Evolutionary conservation across 768 basidiomycete genomes (phyloP).

Genomic region (Phylloporus arenicola): DNA sequence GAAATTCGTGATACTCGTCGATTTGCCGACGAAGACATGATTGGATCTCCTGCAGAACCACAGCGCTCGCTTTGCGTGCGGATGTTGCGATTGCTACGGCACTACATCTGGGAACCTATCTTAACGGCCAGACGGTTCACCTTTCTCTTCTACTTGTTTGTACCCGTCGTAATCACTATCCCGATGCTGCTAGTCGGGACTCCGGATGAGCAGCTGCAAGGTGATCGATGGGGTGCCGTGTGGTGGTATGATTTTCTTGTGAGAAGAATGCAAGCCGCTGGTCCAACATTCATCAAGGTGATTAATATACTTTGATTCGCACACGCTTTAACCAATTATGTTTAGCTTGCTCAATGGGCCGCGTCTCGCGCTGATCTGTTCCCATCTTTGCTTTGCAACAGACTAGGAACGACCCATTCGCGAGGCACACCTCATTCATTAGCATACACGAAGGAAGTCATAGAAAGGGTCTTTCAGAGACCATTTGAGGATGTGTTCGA

Average conservation of each 20-base stretch:
- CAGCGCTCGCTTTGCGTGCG: conserved; percentile 42
- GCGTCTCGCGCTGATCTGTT: conserved; percentile 93
- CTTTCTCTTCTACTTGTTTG: conserved; percentile 75
- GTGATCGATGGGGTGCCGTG: conserved; percentile 87
- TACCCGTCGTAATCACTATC: conserved; percentile 76
- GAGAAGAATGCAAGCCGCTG: conserved; percentile 85
- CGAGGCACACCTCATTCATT: conserved; percentile 78
- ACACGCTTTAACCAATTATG: conserved; percentile 6
- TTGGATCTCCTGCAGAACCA: conserved; percentile 67
- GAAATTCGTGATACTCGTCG: conserved; percentile 10
- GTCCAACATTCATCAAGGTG: conserved; percentile 96
- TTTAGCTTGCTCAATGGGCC: conserved; percentile 95
- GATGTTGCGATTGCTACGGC: conserved; percentile 44
- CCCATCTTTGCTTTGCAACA: conserved; percentile 77
- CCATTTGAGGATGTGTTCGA: conserved; percentile 89
- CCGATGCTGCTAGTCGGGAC: conserved; percentile 78
- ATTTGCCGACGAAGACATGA: conserved; percentile 31
- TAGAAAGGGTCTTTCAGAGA: conserved; percentile 78
- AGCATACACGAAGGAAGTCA: conserved; percentile 69
- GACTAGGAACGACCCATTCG: conserved; percentile 84
- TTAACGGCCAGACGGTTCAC: conserved; percentile 79
- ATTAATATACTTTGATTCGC: conserved; percentile 10
- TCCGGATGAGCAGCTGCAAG: conserved; percentile 48
- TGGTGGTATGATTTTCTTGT: conserved; percentile 98
- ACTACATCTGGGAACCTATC: conserved; percentile 77